Percentiles rank a stretch among this genome's conserved stretches.
These are phyloP conservation scores for Lachancea cidri DNA, from an alignment of 805 yeast species.

Conservation along the genomic window DNA sequence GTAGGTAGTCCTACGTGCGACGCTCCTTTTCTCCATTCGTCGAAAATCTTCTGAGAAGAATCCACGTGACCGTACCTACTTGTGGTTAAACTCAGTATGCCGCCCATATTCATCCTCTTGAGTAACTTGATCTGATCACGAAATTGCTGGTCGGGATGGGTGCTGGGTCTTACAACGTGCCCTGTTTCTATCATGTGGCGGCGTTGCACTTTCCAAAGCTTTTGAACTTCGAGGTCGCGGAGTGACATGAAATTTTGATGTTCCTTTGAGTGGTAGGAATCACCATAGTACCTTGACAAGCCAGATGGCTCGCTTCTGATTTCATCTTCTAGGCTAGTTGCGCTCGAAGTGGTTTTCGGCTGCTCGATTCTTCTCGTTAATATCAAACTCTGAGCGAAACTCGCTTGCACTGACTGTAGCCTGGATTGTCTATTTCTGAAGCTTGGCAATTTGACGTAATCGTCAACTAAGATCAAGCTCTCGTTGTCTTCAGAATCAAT, in stretches of 20 bases:
- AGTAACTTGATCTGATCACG: conserved; percentile 23
- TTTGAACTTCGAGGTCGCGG: conserved; percentile 9
- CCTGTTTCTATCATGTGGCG: conserved; percentile 17
- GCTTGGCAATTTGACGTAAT: neutral
- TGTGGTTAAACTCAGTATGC: conserved; percentile 27
- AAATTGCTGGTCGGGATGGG: conserved; percentile 20
- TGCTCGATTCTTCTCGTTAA: neutral
- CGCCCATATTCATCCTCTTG: conserved; percentile 23
- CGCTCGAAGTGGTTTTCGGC: neutral
- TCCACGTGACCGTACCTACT: conserved; percentile 33
- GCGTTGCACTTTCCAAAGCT: conserved; percentile 26
- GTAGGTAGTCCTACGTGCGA: neutral
- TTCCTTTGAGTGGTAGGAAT: conserved; percentile 4
- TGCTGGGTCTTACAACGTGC: conserved; percentile 12
- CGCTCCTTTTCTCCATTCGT: conserved; percentile 16
- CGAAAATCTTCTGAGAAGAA: conserved; percentile 19
- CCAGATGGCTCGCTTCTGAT: conserved; percentile 4
- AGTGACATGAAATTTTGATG: conserved; percentile 3
- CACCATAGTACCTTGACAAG: conserved; percentile 7
- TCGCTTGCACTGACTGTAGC: neutral
- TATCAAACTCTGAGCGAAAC: neutral
- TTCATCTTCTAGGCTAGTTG: conserved; percentile 4
- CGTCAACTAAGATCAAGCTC: neutral
- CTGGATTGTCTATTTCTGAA: neutral
- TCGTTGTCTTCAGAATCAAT: neutral